Evolutionary conservation across 495 filamentous ascomycete genomes (phyloP).

Genomic region (Ascobolus immersus): DNA sequence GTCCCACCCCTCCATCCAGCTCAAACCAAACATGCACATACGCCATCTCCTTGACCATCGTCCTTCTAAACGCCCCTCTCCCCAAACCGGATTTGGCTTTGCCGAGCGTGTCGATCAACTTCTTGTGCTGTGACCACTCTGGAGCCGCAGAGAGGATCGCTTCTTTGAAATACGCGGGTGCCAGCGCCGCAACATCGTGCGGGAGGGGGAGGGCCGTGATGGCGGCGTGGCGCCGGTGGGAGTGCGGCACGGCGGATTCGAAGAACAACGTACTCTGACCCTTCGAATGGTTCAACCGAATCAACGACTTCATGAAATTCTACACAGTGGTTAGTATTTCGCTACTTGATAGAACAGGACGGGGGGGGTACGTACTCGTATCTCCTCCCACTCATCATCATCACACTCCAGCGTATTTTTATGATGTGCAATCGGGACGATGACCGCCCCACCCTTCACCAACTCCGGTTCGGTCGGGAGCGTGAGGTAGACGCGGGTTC

Average conservation of each 20-base stretch:
- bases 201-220: constrained; percentile 74
- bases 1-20: constrained; percentile 73
- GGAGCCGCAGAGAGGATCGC: constrained; percentile 68
- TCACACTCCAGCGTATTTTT: constrained; percentile 87
- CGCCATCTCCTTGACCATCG: constrained; percentile 84
- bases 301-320: constrained; percentile 97
- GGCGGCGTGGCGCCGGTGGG: constrained; percentile 56
- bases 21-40: constrained; percentile 97
- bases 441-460: constrained; percentile 54
- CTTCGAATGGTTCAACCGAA: constrained; percentile 73
- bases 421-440: constrained; percentile 72
- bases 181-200: constrained; percentile 61
- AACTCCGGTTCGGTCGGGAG: constrained; percentile 79
- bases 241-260: constrained; percentile 72
- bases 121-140: constrained; percentile 88
- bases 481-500: constrained; percentile 65
- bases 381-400: constrained; percentile 97
- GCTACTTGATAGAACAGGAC: neutral
- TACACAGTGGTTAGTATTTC: constrained; percentile 3
- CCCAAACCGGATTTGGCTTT: constrained; percentile 46
- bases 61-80: constrained; percentile 54
- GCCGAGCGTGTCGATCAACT: constrained; percentile 67
- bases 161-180: constrained; percentile 83
- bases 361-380: constrained; percentile 26
- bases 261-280: constrained; percentile 86